Conservation (phyloP, 495 filamentous ascomycete species). For the Darksidea phi region DNA sequence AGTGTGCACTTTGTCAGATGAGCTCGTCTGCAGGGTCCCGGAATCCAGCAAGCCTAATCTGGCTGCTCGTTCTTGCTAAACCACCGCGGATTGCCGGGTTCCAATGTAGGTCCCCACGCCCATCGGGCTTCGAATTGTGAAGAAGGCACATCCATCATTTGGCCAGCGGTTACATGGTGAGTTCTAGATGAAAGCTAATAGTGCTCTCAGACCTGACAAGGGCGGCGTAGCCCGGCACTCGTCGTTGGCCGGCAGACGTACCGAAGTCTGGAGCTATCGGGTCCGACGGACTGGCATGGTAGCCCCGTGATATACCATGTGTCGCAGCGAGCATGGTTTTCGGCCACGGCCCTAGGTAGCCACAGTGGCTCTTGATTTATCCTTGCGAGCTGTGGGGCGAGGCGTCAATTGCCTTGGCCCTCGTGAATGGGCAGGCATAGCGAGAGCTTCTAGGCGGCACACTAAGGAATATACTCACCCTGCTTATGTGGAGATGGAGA, state of each 20-base stretch:
- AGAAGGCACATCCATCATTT: no score
- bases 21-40: constrained; percentile 24
- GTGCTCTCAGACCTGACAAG: no score
- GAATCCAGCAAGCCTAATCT: neutral
- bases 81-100: neutral
- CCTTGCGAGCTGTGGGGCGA: neutral
- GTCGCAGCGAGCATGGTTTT: neutral
- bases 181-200: no score
- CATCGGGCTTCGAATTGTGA: no score
- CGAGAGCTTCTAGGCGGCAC: no score
- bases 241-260: no score
- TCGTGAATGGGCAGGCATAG: no score
- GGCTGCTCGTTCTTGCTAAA: neutral
- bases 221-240: no score
- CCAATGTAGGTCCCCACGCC: neutral
- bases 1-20: constrained; percentile 31
- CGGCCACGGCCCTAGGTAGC: neutral
- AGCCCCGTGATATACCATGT: neutral
- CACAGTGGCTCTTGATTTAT: neutral
- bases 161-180: no score
- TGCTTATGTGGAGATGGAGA: no score
- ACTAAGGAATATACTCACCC: no score
- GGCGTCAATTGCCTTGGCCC: neutral
- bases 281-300: neutral
- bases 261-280: no score